A percentile compares a stretch with the other conserved stretches of the same genome.
phyloP scores from a whole-genome alignment of 208 protist genomes.

The Leishmania mexicana region DNA sequence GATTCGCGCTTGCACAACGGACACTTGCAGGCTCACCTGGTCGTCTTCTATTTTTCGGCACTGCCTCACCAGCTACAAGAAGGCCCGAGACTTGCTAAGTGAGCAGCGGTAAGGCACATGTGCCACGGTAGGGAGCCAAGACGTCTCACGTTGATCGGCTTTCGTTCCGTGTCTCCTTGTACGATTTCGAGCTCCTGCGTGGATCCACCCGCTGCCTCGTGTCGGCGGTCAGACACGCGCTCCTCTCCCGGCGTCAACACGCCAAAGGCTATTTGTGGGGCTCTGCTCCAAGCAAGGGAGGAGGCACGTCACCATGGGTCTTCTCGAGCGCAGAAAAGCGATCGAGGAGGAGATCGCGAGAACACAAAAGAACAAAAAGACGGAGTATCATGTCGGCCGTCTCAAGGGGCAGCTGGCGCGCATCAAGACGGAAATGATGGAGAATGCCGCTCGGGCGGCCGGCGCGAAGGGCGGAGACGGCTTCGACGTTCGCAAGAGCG shows the following conservation, averaged over 20 bases:
- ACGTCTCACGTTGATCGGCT: not conserved
- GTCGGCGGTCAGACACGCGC: not conserved
- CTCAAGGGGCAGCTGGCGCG: conserved; percentile 97
- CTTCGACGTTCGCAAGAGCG: conserved; percentile 97
- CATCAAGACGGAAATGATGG: conserved; percentile 95
- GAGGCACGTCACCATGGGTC: conserved; percentile 80
- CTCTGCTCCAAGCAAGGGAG: not conserved
- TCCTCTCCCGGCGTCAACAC: not conserved
- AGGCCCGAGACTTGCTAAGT: not conserved
- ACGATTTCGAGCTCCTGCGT: not conserved
- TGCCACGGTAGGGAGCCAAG: not conserved
- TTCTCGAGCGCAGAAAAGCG: conserved; percentile 97
- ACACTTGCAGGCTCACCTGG: not conserved
- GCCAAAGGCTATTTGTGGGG: not conserved
- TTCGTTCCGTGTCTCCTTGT: not conserved
- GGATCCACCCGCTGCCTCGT: not conserved
- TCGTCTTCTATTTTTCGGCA: not conserved
- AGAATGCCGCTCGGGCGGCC: conserved; percentile 79
- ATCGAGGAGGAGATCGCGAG: conserved; percentile 98
- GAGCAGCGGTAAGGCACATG: not conserved
- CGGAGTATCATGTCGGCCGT: conserved; percentile 96
- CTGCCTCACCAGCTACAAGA: not conserved
- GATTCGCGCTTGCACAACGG: too few species aligned
- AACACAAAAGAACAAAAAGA: conserved; percentile 99
- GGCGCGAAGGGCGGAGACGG: conserved; percentile 73